These are phyloP conservation scores for Phytophthora pinifolia DNA, from an alignment of 352 stramenopile species.

Conservation along the genomic window DNA sequence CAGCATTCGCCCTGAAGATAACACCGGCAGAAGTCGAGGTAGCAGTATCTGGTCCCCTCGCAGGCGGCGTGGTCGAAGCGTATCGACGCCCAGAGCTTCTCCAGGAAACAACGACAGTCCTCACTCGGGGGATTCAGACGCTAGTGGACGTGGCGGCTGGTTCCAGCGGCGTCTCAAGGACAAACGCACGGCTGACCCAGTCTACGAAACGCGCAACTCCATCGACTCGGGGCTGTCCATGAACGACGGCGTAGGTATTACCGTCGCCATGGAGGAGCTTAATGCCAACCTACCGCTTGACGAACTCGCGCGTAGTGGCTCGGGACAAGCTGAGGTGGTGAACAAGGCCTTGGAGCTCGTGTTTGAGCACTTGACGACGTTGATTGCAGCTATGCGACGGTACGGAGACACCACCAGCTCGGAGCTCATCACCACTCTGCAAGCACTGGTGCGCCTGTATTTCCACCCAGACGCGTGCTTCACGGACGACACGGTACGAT, in stretches of 20 bases:
- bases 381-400: constrained; percentile 39
- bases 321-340: constrained; percentile 35
- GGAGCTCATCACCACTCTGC: constrained; percentile 49
- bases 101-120: constrained; percentile 19
- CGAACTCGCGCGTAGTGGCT: constrained; percentile 31
- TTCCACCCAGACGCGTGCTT: constrained; percentile 45
- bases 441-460: constrained; percentile 52
- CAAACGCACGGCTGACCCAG: constrained; percentile 24
- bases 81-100: constrained; percentile 21
- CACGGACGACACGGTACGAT: constrained; percentile 36
- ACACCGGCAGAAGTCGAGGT: constrained; percentile 13
- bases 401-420: constrained; percentile 36
- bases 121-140: constrained; percentile 11
- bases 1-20: constrained; percentile 16
- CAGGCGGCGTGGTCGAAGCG: constrained; percentile 13
- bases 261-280: constrained; percentile 53
- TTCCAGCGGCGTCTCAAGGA: constrained; percentile 40
- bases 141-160: constrained; percentile 28
- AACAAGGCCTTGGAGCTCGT: constrained; percentile 52
- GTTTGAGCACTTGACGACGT: constrained; percentile 39
- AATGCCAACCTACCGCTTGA: constrained; percentile 53
- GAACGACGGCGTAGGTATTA: constrained; percentile 48
- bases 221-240: constrained; percentile 49
- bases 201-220: constrained; percentile 43
- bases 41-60: constrained; percentile 29